Conservation (phyloP, 1,284 basidiomycete species). For the Boletus subluridellus region DNA sequence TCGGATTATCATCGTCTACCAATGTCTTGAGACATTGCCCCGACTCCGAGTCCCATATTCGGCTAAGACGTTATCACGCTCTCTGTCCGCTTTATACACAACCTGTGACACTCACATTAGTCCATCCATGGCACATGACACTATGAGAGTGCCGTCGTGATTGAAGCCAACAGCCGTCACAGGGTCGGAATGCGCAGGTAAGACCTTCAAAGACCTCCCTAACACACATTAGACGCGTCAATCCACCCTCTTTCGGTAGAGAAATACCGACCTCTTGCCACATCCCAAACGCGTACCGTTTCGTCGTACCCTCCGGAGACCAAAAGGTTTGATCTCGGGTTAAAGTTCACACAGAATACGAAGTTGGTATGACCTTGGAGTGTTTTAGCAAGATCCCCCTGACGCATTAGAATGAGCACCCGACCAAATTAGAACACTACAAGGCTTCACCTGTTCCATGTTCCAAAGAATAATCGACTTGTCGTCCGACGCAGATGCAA, state of each 20-base stretch:
- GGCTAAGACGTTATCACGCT: slow-evolving; percentile 48
- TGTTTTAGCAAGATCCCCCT: slow-evolving; percentile 60
- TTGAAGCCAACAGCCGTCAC: slow-evolving; percentile 93
- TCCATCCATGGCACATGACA: slow-evolving; percentile 94
- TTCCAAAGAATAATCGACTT: slow-evolving; percentile 82
- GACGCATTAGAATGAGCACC: slow-evolving; percentile 2
- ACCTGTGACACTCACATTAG: slow-evolving; percentile 67
- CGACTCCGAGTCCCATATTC: slow-evolving; percentile 94
- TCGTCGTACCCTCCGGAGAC: slow-evolving; percentile 95
- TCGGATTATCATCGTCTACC: slow-evolving; percentile 93
- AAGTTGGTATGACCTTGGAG: slow-evolving; percentile 88
- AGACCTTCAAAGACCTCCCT: slow-evolving; percentile 75
- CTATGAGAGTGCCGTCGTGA: slow-evolving; percentile 89
- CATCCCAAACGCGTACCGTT: slow-evolving; percentile 93
- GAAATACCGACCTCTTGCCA: slow-evolving; percentile 65
- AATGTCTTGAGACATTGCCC: slow-evolving; percentile 97
- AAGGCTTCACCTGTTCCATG: slow-evolving; percentile 54
- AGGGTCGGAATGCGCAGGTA: slow-evolving; percentile 96
- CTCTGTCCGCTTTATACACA: not conserved
- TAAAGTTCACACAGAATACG: slow-evolving; percentile 90
- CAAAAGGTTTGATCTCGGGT: slow-evolving; percentile 82
- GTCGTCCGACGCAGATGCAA: slow-evolving; percentile 91
- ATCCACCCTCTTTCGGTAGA: not conserved
- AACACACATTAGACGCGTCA: not conserved
- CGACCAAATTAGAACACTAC: slow-evolving; percentile 2